Evolutionary conservation across 257 asterid genomes (phyloP), one percentile per base, ranked within the genome.

Genomic region (Salvia splendens): DNA sequence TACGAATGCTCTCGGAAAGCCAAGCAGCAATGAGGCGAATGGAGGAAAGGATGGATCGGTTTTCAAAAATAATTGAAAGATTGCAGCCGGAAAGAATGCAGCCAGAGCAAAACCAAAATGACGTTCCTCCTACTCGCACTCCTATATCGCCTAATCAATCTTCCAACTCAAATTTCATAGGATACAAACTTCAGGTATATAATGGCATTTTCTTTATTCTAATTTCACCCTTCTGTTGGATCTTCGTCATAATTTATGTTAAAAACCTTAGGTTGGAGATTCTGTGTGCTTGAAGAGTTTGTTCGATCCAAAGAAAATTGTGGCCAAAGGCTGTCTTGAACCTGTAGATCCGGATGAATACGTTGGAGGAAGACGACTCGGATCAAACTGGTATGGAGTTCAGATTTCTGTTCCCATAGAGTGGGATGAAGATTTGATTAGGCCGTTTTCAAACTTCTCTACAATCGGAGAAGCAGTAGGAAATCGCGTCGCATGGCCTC

Each of bases 351-450:
- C 68, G 3, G 40, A 45, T 62, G 55, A 62, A 62, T n/a, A 62
- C n/a, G 68, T 62, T 62, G 68, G 68, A 12, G 68, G 68, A 15
- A 45, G 68, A 28, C 55, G 68, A 45, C 68, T 62, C 28, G 68
- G 55, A 43, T 20, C 54, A 24, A 62, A 45, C 32, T 62, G 68
- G 68, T 62, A n/a, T 1, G 54, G 40, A 12, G 68, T 45, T 45
- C 28, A 62, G 40, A 43, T 45, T 62, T 46, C 56, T 45, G 24
- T 45, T 20, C 54, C 68, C 68, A 45, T 62, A 8, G 48, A 58
- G n/a, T 62, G 68, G 55, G 43, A 62, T 7, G 55, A 43, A 62
- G 54, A 62, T 28, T n/a, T 45, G 8, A 43, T 45, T 45, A 47
- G 64, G 14, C 64, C 64, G 14, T 58, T 14, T 58, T 58, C 64